These are phyloP conservation scores for Hamamelis virginiana DNA, from an alignment of 164 flowering plant genomes.

Conservation along the genomic window DNA sequence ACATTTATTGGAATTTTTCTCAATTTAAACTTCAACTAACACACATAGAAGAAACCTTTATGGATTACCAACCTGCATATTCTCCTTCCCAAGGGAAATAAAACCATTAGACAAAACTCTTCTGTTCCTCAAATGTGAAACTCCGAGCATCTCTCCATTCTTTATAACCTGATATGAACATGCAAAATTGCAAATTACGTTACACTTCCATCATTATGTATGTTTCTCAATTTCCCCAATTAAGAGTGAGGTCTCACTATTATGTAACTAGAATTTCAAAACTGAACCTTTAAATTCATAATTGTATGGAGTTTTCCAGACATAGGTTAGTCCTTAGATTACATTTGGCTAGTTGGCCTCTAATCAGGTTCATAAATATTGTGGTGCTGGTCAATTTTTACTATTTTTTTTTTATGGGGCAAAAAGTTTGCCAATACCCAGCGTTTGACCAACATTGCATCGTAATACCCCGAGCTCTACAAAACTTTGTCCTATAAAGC, in stretches of 20 bases:
- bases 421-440: too few relatives aligned
- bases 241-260: background rate
- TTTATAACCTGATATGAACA: constrained; percentile 77
- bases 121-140: constrained; percentile 92
- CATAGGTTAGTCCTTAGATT: too few relatives aligned
- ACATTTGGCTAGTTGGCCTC: background rate
- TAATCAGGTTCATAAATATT: background rate
- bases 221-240: background rate
- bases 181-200: background rate
- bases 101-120: constrained; percentile 95
- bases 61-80: constrained; percentile 69
- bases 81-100: constrained; percentile 79
- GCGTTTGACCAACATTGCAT: background rate
- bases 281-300: background rate
- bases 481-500: background rate
- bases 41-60: constrained; percentile 4
- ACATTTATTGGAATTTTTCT: constrained; percentile 13
- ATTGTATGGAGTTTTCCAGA: background rate
- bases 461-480: background rate
- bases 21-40: background rate
- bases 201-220: background rate
- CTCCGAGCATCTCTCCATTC: constrained; percentile 99
- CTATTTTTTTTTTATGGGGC: too few relatives aligned
- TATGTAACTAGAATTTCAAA: background rate
- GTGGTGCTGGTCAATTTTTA: background rate